These are phyloP conservation scores for Cyclotella atomus DNA, from an alignment of 108 stramenopile species.

Conservation along the genomic window DNA sequence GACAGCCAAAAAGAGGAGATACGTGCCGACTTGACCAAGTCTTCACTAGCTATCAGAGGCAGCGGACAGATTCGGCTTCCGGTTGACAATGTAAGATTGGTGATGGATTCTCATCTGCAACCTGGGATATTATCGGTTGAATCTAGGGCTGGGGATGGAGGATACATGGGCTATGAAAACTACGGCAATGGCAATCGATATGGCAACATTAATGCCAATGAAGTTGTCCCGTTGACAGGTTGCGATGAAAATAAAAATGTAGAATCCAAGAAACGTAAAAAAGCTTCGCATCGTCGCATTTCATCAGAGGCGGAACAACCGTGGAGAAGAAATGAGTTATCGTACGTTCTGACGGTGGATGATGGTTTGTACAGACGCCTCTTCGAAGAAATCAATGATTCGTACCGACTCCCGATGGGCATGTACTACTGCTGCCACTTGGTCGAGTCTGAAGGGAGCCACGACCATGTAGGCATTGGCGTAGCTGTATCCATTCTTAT, in stretches of 20 bases:
- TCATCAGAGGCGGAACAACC: slow-evolving; percentile 14
- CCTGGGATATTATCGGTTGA: slow-evolving; percentile 51
- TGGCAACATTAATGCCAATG: not conserved
- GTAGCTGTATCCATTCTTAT: slow-evolving; percentile 47
- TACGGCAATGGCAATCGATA: slow-evolving; percentile 17
- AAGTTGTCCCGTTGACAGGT: not conserved
- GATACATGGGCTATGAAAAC: slow-evolving; percentile 19
- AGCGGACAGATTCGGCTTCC: slow-evolving; percentile 45
- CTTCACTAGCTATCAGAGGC: slow-evolving; percentile 34
- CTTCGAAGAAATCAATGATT: slow-evolving; percentile 55
- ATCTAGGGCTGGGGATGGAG: slow-evolving; percentile 15
- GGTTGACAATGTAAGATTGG: slow-evolving; percentile 46
- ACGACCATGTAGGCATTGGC: slow-evolving; percentile 69
- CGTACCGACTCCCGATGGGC: slow-evolving; percentile 56
- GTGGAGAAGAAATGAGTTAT: slow-evolving; percentile 26
- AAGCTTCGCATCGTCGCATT: not conserved
- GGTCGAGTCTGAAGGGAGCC: slow-evolving; percentile 52
- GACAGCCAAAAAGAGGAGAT: slow-evolving; percentile 26
- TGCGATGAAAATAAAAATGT: not conserved
- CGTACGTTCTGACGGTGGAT: slow-evolving; percentile 66
- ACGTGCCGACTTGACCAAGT: slow-evolving; percentile 36
- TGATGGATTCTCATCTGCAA: slow-evolving; percentile 38
- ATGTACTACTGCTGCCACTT: slow-evolving; percentile 78
- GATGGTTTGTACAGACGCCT: slow-evolving; percentile 55
- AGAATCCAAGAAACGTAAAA: slow-evolving; percentile 1